Conservation (phyloP, 495 filamentous ascomycete genomes). For the Trichoderma virens region DNA sequence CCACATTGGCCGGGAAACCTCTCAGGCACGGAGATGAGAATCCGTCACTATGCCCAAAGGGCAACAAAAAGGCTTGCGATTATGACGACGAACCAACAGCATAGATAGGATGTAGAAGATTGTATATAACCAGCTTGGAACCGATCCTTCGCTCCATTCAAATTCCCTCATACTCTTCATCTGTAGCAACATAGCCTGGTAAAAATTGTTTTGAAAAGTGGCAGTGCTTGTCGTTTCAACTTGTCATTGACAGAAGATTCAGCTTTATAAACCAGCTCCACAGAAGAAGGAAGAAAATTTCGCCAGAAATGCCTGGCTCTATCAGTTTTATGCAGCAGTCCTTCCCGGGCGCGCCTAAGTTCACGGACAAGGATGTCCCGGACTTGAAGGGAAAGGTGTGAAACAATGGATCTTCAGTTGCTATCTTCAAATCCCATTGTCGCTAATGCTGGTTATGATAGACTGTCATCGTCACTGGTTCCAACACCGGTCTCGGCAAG, state of each 20-base stretch:
- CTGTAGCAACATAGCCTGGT: too few species aligned
- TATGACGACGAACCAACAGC: neutral
- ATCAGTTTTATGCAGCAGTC: neutral
- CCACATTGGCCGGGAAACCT: neutral
- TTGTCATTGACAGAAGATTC: neutral
- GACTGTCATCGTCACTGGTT: slow-evolving; percentile 43
- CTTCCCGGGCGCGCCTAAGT: slow-evolving; percentile 19
- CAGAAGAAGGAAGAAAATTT: neutral
- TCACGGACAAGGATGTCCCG: slow-evolving; percentile 24
- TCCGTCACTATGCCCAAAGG: neutral
- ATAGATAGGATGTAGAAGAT: too few species aligned
- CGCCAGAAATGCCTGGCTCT: neutral
- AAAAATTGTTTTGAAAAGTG: too few species aligned
- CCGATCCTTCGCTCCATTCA: too few species aligned
- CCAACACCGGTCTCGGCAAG: slow-evolving; percentile 39
- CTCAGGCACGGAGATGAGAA: neutral
- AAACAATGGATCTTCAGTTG: neutral
- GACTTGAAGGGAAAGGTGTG: slow-evolving; percentile 17
- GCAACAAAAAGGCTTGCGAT: neutral
- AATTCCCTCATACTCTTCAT: too few species aligned
- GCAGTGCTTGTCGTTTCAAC: neutral
- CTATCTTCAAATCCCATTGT: neutral
- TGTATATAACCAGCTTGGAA: too few species aligned
- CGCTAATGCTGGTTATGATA: neutral
- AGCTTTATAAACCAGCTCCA: neutral